Evolutionary conservation across 2,329 filamentous ascomycete species (phyloP), one percentile per base, ranked within the genome.

Genomic region (Xylariaceae sp.): DNA sequence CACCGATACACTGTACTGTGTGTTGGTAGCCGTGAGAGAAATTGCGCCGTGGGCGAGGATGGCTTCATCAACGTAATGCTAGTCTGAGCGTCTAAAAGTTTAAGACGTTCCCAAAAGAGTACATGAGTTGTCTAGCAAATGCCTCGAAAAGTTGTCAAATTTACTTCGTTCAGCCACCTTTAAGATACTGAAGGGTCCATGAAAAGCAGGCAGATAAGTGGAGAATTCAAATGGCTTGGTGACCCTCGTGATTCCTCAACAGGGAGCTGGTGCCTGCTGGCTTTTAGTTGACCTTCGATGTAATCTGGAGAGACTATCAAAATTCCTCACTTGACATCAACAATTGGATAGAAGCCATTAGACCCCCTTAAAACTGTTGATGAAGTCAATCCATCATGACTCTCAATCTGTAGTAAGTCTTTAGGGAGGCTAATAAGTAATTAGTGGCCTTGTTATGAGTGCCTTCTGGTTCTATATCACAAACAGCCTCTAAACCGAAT

Each of bases 321-420:
- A 9, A 8, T 43, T 28, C 19, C 24, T 31, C 31, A 39, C 16
- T 49, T 7, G 14, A 41, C 24, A 26, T 29, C 17, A 36, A 44
- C 31, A 29, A 26, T 24, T 16, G 26, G n/a, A n/a, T n/a, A 50
- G 23, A 36, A 45, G 9, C 9, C 37, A 28, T 14, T 34, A 28
- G 23, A 39, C 17, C 28, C 29, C 40, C 37, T 34, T 47, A 6
- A 24, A 29, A 26, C 33, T 43, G n/a, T 52, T 48, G n/a, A 28
- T 36, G 26, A 31, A 49, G 16, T 34, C 43, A 34, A 45, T 16
- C 31, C 17, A 29, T 55, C 23, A 50, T 29, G 33, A 8, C 14
- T 48, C 26, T 50, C 45, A 53, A 59, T 59, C 43, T 49, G 39
- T n/a, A 53, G 44, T 39, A n/a, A 28, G 28, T 51, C 44, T 50